Evolutionary conservation across 2,329 filamentous ascomycete genomes (phyloP), one percentile per base, ranked within the genome.

Genomic region (Clonostachys byssicola): DNA sequence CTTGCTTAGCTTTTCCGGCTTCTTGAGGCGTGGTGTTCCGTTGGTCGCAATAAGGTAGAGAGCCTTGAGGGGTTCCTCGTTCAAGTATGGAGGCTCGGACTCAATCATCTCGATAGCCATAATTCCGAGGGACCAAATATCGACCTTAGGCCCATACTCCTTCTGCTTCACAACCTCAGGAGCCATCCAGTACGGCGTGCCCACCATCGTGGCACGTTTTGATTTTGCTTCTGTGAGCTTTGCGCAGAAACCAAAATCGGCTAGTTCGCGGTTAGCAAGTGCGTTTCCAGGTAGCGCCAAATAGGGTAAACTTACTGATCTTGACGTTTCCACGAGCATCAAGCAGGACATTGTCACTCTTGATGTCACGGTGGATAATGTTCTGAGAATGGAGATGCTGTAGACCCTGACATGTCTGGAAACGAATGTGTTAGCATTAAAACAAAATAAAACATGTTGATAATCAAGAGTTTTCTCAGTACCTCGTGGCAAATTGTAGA

Each of bases 41-140:
- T 97, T 97, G 47, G 94, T 99, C 43, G 94, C 94, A 64, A 99
- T 99, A 52, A 99, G 81, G 66, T 96, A 99, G 42, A 99, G 80
- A 8, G 94, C 94, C 77, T 97, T 97, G 48, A 99, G 81, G 0
- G 94, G 94, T 68, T 97, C 92, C 70, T 97, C 94, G 70, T 97
- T 97, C 36, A 97, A 81, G 66, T 99, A 99, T 1, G 94, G 94
- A 6, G 94, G 94, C 68, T 99, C 94, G 16, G 90, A 95, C 66
- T 99, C 94, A 61, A 97, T 97, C 94, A 99, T 96, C 71, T 99
- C 94, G 61, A 99, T 97, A 20, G 94, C 92, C 94, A 97, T 99
- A 71, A 99, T 99, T 61, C 94, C 94, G 52, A 99, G 75, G 33
- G 92, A 96, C 94, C 94, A 99, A 63, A 97, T 96, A 63, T 99